phyloP scores from a whole-genome alignment of 192 early-diverging fungal genomes.

The Entrophospora sp. region DNA sequence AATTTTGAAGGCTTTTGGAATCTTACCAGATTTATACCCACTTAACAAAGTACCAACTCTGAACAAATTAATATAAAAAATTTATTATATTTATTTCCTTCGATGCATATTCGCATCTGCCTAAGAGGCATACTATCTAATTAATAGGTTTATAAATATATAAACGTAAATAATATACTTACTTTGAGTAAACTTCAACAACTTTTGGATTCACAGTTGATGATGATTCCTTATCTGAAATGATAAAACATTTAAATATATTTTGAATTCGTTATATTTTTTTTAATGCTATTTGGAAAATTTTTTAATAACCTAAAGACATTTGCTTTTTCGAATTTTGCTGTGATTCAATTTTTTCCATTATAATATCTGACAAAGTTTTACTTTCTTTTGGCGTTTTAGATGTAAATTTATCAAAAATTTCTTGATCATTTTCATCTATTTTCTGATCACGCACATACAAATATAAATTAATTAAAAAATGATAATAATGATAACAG shows the following conservation, averaged over 20 bases:
- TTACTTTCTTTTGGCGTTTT: slow-evolving; percentile 70
- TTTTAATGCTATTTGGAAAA: neutral
- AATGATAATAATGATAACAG: too few species aligned
- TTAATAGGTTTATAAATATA: neutral
- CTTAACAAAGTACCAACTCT: slow-evolving; percentile 77
- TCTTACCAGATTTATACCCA: slow-evolving; percentile 86
- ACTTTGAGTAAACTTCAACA: slow-evolving; percentile 87
- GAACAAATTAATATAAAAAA: too few species aligned
- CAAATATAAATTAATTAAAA: slow-evolving; percentile 12
- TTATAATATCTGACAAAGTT: slow-evolving; percentile 93
- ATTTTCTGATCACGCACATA: slow-evolving; percentile 49
- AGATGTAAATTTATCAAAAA: slow-evolving; percentile 86
- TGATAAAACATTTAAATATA: slow-evolving; percentile 24
- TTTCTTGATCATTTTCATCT: slow-evolving; percentile 63
- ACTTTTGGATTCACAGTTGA: slow-evolving; percentile 84
- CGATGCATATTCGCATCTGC: neutral
- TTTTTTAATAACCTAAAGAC: slow-evolving; percentile 14
- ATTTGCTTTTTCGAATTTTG: slow-evolving; percentile 40
- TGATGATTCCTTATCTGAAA: slow-evolving; percentile 29
- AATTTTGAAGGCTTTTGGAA: slow-evolving; percentile 98
- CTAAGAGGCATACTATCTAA: neutral
- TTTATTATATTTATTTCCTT: too few species aligned
- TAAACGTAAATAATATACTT: slow-evolving; percentile 5
- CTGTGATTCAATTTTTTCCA: slow-evolving; percentile 85
- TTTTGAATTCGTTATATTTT: too few species aligned